These are phyloP conservation scores for Gastrolobium villosum DNA, from an alignment of 306 rosid genomes.

Conservation along the genomic window DNA sequence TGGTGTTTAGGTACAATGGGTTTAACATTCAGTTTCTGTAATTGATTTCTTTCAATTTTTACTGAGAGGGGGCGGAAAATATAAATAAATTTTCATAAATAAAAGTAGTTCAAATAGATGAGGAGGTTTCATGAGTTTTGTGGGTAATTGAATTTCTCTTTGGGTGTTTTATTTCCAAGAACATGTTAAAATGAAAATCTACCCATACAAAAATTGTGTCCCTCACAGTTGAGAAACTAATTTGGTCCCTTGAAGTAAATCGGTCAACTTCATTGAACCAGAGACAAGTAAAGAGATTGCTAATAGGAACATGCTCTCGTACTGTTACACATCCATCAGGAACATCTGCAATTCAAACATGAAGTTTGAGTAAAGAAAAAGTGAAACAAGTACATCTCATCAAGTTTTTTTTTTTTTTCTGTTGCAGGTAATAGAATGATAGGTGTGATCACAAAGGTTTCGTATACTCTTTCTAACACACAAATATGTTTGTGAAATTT, in stretches of 20 bases:
- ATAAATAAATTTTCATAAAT: too few relatives aligned
- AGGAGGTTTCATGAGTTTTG: too few relatives aligned
- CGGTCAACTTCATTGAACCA: slow-evolving; percentile 99
- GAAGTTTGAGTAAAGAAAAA: slow-evolving; percentile 41
- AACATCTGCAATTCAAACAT: slow-evolving; percentile 78
- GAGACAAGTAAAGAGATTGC: too few relatives aligned
- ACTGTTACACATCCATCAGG: slow-evolving; percentile 96
- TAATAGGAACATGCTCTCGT: slow-evolving; percentile 90
- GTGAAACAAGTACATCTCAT: slow-evolving; percentile 20
- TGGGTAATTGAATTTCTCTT: too few relatives aligned
- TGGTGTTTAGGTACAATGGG: too few relatives aligned
- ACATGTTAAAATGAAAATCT: slow-evolving; percentile 84
- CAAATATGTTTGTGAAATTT: slow-evolving; percentile 15
- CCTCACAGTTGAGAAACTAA: slow-evolving; percentile 85
- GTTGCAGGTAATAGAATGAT: slow-evolving; percentile 89
- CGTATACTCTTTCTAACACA: slow-evolving; percentile 24
- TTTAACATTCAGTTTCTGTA: too few relatives aligned
- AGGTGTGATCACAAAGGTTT: slow-evolving; percentile 95
- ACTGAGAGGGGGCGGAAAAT: too few relatives aligned
- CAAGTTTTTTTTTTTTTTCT: slow-evolving; percentile 29
- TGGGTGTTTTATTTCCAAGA: too few relatives aligned
- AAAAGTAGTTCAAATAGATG: too few relatives aligned
- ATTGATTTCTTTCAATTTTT: too few relatives aligned
- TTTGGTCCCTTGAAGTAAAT: slow-evolving; percentile 94
- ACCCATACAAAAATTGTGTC: slow-evolving; percentile 71